These are phyloP conservation scores for Naganishia randhawae DNA, from an alignment of 768 basidiomycete genomes.

Conservation along the genomic window DNA sequence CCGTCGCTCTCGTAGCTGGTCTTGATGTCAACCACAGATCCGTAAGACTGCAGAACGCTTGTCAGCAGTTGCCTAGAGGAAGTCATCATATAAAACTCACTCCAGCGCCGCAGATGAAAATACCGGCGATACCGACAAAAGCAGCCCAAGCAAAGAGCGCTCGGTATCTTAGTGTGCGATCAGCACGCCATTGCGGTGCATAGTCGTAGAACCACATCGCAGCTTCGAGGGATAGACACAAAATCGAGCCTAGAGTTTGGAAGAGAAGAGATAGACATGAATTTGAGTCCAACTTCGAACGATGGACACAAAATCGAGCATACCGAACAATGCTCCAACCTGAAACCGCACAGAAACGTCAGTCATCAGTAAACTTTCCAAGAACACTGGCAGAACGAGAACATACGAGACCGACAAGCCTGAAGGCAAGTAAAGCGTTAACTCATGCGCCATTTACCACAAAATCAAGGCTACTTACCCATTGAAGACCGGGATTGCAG, in stretches of 20 bases:
- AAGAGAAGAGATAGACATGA: neutral
- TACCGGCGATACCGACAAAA: conserved; percentile 28
- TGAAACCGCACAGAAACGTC: neutral
- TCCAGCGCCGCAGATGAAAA: conserved; percentile 36
- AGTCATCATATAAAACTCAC: conserved; percentile 16
- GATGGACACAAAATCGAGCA: conserved; percentile 14
- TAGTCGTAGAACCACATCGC: conserved; percentile 46
- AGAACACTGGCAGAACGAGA: conserved; percentile 23
- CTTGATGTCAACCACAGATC: conserved; percentile 2
- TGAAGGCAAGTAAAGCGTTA: conserved; percentile 34
- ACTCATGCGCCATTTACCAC: neutral
- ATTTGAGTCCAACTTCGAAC: neutral
- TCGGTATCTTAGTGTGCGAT: conserved; percentile 25
- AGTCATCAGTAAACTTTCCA: neutral
- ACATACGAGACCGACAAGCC: conserved; percentile 36
- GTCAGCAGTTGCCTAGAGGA: neutral
- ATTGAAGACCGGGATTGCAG: conserved; percentile 33
- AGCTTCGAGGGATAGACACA: conserved; percentile 27
- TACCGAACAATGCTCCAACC: conserved; percentile 34
- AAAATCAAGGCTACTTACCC: conserved; percentile 11
- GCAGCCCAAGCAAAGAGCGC: conserved; percentile 27
- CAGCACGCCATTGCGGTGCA: conserved; percentile 26
- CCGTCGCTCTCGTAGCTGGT: conserved; percentile 11
- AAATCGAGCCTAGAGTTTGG: conserved; percentile 12
- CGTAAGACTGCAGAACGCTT: conserved; percentile 15